Evolutionary conservation across 2,329 filamentous ascomycete genomes (phyloP).

Genomic region (Epichloe brachyelytri): DNA sequence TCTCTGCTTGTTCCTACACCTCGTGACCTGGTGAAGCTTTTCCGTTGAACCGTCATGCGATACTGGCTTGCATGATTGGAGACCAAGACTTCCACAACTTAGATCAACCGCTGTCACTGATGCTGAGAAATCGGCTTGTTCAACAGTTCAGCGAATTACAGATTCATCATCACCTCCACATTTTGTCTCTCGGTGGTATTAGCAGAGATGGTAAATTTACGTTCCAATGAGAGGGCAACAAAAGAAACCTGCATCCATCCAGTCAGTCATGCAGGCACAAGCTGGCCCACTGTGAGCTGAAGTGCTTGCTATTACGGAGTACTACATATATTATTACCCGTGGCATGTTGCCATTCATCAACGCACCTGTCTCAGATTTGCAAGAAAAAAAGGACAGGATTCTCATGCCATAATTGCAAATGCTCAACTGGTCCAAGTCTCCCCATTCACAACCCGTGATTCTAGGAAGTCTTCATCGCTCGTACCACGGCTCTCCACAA

Average conservation of each 20-base stretch:
- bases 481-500: no score
- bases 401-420: not conserved
- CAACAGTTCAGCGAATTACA: not conserved
- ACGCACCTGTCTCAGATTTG: not conserved
- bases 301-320: not conserved
- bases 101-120: not conserved
- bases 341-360: not conserved
- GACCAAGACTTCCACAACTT: not conserved
- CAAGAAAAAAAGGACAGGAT: not conserved
- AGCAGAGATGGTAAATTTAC: not conserved
- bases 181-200: not conserved
- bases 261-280: conserved; percentile 2
- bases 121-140: not conserved
- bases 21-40: not conserved
- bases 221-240: not conserved
- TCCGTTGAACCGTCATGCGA: not conserved
- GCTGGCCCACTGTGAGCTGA: not conserved
- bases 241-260: not conserved
- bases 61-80: not conserved
- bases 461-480: no score
- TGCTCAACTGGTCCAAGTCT: no score
- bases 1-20: not conserved
- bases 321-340: no score
- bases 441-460: no score
- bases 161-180: not conserved